These are phyloP conservation scores for Thuidium tamariscinum DNA, from an alignment of 225 moss, liverwort and hornwort species.

Conservation along the genomic window DNA sequence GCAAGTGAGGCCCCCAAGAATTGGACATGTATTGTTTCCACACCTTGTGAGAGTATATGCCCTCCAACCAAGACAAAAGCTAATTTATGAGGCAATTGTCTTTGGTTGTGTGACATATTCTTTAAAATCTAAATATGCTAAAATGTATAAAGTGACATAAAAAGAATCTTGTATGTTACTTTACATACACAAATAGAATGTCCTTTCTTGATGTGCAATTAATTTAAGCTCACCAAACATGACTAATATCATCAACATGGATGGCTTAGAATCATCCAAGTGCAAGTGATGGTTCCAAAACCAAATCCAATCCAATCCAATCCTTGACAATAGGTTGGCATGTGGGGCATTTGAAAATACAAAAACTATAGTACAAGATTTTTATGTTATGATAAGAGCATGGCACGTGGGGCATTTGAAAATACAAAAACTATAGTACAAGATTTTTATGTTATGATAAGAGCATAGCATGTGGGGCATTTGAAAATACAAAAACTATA, in stretches of 20 bases:
- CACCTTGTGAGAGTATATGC: background rate
- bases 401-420: too few relatives aligned
- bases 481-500: background rate
- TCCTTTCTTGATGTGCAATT: background rate
- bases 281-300: background rate
- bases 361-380: too few relatives aligned
- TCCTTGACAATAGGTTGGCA: background rate
- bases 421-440: too few relatives aligned
- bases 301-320: background rate
- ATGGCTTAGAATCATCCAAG: background rate
- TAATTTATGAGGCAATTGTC: background rate
- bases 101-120: background rate
- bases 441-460: too few relatives aligned
- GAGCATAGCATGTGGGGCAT: background rate
- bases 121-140: background rate
- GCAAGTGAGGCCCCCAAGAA: fast-evolving
- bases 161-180: background rate
- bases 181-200: background rate
- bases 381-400: too few relatives aligned
- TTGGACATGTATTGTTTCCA: background rate
- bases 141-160: background rate
- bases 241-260: background rate
- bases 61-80: background rate
- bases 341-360: too few relatives aligned
- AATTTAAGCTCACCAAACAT: background rate